A percentile compares a stretch with the other conserved stretches of the same genome.
Conservation (phyloP, 768 basidiomycete species). For the Multifurca ochricompacta region DNA sequence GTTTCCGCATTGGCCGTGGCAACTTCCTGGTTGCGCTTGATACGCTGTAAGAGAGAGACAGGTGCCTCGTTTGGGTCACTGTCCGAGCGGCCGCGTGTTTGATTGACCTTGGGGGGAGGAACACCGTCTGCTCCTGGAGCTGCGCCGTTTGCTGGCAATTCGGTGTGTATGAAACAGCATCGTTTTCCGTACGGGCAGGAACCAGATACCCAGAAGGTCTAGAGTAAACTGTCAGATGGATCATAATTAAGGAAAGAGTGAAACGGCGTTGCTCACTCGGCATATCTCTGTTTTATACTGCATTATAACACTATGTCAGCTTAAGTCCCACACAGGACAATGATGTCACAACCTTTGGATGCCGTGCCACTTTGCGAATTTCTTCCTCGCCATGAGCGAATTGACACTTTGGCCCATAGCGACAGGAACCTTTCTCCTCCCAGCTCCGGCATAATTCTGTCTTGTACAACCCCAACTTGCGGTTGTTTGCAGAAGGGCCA, state of each 20-base stretch:
- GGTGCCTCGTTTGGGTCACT: conserved; percentile 70
- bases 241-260: background rate
- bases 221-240: conserved; percentile 16
- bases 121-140: conserved; percentile 46
- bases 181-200: conserved; percentile 89
- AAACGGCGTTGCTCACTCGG: conserved; percentile 45
- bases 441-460: conserved; percentile 86
- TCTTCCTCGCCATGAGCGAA: conserved; percentile 92
- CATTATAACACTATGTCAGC: conserved; percentile 10
- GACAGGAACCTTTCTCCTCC: conserved; percentile 84
- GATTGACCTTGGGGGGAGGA: conserved; percentile 41
- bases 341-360: conserved; percentile 64
- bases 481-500: conserved; percentile 85
- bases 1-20: conserved; percentile 28
- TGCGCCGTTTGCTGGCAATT: conserved; percentile 58
- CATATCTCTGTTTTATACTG: conserved; percentile 95
- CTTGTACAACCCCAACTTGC: conserved; percentile 87
- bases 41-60: conserved; percentile 69
- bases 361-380: conserved; percentile 72
- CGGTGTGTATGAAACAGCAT: conserved; percentile 92
- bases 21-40: conserved; percentile 53
- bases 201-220: conserved; percentile 93
- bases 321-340: background rate
- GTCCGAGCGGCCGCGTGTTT: conserved; percentile 59
- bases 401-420: conserved; percentile 85